Evolutionary conservation across 345 rosid species (phyloP), one percentile per base, ranked within the genome.

Genomic region (Heritiera littoralis): DNA sequence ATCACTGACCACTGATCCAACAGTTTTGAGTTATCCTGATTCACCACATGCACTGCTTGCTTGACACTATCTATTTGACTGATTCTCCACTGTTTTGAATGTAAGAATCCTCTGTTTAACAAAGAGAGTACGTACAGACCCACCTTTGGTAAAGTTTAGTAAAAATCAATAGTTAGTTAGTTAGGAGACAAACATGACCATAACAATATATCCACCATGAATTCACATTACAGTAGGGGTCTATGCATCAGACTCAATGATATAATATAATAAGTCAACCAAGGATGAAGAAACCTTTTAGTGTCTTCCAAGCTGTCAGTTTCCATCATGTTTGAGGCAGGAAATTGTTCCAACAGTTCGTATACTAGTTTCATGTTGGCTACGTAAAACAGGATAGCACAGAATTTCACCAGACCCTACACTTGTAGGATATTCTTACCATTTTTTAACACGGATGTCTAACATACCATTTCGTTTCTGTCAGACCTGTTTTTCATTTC

Each of bases 331-430:
- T 77, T 40, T 58, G 63, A 60, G 80, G 56, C 77, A 61, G 78
- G 17, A 67, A 80, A 81, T 64, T 66, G 46, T 76, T 66, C 79
- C 76, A 77, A 9, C 20, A 30, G 38, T 61, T 84, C 64, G 71
- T 80, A 72, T 75, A 66, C 40, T 85, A 78, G 85, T 78, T 78
- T 81, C 79, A 65, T 79, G 88, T 83, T 77, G 49, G 82, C 43
- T 81, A 73, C 66, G 76, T 18, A 73, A 77, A 80, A 70, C 75
- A 49, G 72, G 69, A 11, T 56, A 28, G 78, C 76, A 35, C 77
- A 78, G 46, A 75, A 77, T 13, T 78, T 69, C 77, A 79, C 43
- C 69, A 41, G 86, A 65, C 83, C 81, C 84, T 52, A 79, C 82
- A 48, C 43, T 20, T 67, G 18, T 6, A 38, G 40, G 10, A 55